phyloP scores from a whole-genome alignment of 208 protist genomes.

The Spongospora subterranea region DNA sequence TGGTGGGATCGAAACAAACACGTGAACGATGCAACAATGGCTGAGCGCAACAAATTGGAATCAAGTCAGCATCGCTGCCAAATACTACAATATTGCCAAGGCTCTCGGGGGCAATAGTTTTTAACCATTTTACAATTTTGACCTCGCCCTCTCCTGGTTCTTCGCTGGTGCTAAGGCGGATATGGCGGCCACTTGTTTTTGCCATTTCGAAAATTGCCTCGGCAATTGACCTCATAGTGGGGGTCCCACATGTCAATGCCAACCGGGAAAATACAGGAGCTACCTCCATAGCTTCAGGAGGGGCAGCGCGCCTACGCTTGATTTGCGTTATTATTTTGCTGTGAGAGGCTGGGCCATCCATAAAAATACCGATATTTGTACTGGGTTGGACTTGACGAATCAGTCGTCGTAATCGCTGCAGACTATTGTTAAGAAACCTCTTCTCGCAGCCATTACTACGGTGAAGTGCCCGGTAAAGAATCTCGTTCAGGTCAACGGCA shows the following conservation, averaged over 20 bases:
- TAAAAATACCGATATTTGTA: background rate
- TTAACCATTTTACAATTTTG: conserved; percentile 9
- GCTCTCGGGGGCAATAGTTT: background rate
- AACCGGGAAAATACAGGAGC: background rate
- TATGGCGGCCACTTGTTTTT: background rate
- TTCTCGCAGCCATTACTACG: background rate
- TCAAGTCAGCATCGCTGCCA: conserved; percentile 10
- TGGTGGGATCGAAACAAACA: background rate
- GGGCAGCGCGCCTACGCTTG: background rate
- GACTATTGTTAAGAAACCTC: background rate
- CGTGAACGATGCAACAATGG: background rate
- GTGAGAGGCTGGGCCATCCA: background rate
- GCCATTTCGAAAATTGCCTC: background rate
- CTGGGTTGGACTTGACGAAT: background rate
- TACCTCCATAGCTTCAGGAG: background rate
- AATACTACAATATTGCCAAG: background rate
- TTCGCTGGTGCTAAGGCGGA: conserved; percentile 8
- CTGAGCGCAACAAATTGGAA: conserved; percentile 34
- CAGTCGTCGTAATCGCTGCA: background rate
- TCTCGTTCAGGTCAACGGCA: conserved; percentile 44
- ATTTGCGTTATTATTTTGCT: background rate
- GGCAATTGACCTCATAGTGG: conserved; percentile 11
- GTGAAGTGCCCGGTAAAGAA: background rate
- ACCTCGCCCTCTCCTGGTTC: conserved; percentile 39
- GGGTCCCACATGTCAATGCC: conserved; percentile 36